phyloP scores from a whole-genome alignment of 1,284 basidiomycete species.

The Malassezia dermatis region DNA sequence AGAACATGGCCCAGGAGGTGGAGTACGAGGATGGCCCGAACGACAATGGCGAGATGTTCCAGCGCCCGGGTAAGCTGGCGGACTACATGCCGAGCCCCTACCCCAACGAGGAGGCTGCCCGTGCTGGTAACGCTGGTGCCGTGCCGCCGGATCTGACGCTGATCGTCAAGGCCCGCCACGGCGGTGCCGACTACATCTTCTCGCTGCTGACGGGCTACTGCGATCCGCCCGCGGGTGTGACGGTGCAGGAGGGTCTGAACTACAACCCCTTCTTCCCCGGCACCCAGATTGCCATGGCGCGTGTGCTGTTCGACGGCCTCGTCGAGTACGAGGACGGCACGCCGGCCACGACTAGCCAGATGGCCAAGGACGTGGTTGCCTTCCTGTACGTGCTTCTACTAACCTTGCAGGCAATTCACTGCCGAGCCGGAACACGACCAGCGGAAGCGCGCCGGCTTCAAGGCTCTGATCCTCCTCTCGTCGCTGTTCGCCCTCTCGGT shows the following conservation, averaged over 20 bases:
- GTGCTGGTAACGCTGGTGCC: slow-evolving; percentile 85
- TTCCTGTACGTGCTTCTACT: slow-evolving; percentile 62
- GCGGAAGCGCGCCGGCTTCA: slow-evolving; percentile 85
- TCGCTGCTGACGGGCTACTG: slow-evolving; percentile 93
- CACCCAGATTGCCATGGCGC: slow-evolving; percentile 88
- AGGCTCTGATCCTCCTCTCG: slow-evolving; percentile 38
- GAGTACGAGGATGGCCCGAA: slow-evolving; percentile 96
- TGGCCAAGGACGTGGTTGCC: slow-evolving; percentile 95
- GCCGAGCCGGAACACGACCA: slow-evolving; percentile 95
- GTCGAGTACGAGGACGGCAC: slow-evolving; percentile 57
- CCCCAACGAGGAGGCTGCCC: slow-evolving; percentile 94
- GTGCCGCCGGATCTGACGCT: slow-evolving; percentile 92
- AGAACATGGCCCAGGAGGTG: slow-evolving; percentile 76
- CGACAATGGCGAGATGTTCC: slow-evolving; percentile 93
- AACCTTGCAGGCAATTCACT: slow-evolving; percentile 35
- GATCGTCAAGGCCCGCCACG: slow-evolving; percentile 96
- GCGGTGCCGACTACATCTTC: slow-evolving; percentile 92
- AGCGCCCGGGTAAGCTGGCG: slow-evolving; percentile 88
- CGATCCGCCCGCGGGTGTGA: slow-evolving; percentile 90
- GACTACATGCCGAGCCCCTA: slow-evolving; percentile 95
- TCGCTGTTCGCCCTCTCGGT: slow-evolving; percentile 31
- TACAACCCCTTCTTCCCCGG: slow-evolving; percentile 50
- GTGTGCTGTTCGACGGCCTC: slow-evolving; percentile 75
- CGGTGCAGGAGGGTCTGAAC: slow-evolving; percentile 61
- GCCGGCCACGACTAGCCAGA: slow-evolving; percentile 92